A percentile compares a stretch with the other conserved stretches of the same genome.
Conservation (phyloP, 2,329 filamentous ascomycete genomes). For the Trichoderma oligosporum region DNA sequence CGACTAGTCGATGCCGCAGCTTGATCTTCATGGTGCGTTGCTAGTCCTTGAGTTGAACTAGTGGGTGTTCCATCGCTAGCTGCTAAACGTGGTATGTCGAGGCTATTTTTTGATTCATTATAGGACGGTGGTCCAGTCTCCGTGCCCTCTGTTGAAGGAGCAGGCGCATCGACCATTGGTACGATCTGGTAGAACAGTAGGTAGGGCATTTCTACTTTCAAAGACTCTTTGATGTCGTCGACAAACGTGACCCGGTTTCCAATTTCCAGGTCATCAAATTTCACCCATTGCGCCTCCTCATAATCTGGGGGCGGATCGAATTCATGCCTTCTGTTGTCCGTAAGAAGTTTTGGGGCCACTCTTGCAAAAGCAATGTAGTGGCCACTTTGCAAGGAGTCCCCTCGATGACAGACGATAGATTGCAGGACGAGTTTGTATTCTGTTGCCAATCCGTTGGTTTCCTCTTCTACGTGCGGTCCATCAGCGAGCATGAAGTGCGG, state of each 20-base stretch:
- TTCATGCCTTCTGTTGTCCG: constrained; percentile 54
- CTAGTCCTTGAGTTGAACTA: constrained; percentile 2
- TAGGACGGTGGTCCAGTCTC: constrained; percentile 57
- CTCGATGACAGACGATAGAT: constrained; percentile 88
- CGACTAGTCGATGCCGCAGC: constrained; percentile 24
- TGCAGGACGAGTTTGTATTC: constrained; percentile 92
- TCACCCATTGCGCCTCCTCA: constrained; percentile 76
- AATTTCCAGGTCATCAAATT: constrained; percentile 79
- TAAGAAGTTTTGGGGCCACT: constrained; percentile 61
- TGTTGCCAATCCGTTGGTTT: constrained; percentile 64
- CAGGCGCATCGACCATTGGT: constrained; percentile 69
- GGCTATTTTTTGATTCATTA: constrained; percentile 46
- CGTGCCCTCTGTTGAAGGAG: constrained; percentile 45
- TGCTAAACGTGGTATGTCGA: constrained; percentile 31
- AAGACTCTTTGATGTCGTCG: constrained; percentile 69
- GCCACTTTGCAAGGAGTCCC: constrained; percentile 77
- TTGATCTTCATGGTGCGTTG: constrained; percentile 26
- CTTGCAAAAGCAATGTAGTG: constrained; percentile 88
- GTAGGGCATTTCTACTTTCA: constrained; percentile 88
- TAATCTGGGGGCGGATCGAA: constrained; percentile 61
- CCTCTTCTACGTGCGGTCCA: constrained; percentile 59
- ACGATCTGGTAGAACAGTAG: constrained; percentile 93
- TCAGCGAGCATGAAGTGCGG: constrained; percentile 84
- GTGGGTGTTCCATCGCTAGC: constrained; percentile 20
- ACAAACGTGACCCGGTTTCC: constrained; percentile 69